Evolutionary conservation across 352 stramenopile species (phyloP).

Genomic region (Pythium biforme): DNA sequence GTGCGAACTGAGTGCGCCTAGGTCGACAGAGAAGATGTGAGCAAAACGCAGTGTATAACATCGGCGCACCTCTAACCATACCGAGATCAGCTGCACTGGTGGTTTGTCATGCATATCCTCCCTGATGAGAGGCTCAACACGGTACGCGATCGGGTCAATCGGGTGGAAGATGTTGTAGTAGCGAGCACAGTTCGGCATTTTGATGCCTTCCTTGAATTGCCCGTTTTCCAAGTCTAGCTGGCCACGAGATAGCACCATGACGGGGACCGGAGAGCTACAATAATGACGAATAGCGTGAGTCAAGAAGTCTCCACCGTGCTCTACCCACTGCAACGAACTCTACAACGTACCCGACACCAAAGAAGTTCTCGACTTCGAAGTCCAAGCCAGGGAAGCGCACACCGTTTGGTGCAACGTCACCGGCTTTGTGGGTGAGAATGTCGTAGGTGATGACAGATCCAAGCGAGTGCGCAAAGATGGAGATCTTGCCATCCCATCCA

Average conservation of each 20-base stretch:
- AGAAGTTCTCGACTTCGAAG: constrained; percentile 88
- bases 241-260: constrained; percentile 82
- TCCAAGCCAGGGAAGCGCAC: constrained; percentile 77
- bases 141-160: constrained; percentile 91
- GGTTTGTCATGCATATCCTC: constrained; percentile 88
- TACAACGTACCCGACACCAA: constrained; percentile 68
- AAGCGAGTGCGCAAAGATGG: constrained; percentile 90
- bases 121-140: constrained; percentile 87
- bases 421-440: constrained; percentile 79
- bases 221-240: constrained; percentile 76
- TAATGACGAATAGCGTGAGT: background rate
- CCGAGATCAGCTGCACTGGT: constrained; percentile 77
- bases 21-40: background rate
- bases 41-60: background rate
- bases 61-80: constrained; percentile 9
- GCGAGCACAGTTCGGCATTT: constrained; percentile 71
- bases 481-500: constrained; percentile 85
- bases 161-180: constrained; percentile 93
- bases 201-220: constrained; percentile 75
- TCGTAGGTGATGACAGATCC: constrained; percentile 92
- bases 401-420: constrained; percentile 58
- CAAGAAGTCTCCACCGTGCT: background rate
- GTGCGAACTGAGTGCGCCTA: constrained; percentile 64
- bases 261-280: constrained; percentile 68
- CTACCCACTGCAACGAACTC: constrained; percentile 25